These are phyloP conservation scores for Sporothrix variecibatus DNA, from an alignment of 2,329 filamentous ascomycete species.

Conservation along the genomic window DNA sequence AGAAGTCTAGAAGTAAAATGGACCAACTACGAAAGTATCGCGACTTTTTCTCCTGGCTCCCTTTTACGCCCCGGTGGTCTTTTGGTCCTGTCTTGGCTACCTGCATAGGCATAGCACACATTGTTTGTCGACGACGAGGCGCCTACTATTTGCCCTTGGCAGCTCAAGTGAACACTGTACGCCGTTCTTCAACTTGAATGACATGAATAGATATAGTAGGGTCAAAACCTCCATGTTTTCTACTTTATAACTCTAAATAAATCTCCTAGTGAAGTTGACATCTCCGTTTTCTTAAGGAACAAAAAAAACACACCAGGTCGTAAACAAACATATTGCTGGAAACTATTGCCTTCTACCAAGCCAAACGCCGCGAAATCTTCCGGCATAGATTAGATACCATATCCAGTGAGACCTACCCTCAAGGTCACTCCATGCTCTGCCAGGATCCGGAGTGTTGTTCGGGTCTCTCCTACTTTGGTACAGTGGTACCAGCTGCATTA, in stretches of 20 bases:
- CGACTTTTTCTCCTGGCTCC: neutral
- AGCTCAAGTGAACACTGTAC: neutral
- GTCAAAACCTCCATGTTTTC: neutral
- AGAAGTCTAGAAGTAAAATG: neutral
- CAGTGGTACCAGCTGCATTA: constrained; percentile 2
- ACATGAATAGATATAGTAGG: neutral
- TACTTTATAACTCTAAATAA: neutral
- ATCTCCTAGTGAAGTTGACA: neutral
- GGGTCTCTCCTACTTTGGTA: no score
- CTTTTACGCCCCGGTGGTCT: neutral
- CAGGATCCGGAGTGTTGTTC: neutral
- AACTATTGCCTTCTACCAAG: neutral
- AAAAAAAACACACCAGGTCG: neutral
- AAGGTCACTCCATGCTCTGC: neutral
- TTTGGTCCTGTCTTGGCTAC: neutral
- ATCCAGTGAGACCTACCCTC: neutral
- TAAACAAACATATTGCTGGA: neutral
- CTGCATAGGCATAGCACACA: neutral
- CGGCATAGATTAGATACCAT: neutral
- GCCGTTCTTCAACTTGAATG: neutral
- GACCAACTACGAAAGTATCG: neutral
- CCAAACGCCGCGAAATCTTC: neutral
- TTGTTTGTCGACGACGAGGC: neutral
- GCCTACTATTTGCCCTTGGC: neutral
- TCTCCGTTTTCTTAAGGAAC: neutral